A percentile compares a stretch with the other conserved stretches of the same genome.
Conservation (phyloP, 2,329 filamentous ascomycete species). For the Lasiodiplodia hormozganensis region DNA sequence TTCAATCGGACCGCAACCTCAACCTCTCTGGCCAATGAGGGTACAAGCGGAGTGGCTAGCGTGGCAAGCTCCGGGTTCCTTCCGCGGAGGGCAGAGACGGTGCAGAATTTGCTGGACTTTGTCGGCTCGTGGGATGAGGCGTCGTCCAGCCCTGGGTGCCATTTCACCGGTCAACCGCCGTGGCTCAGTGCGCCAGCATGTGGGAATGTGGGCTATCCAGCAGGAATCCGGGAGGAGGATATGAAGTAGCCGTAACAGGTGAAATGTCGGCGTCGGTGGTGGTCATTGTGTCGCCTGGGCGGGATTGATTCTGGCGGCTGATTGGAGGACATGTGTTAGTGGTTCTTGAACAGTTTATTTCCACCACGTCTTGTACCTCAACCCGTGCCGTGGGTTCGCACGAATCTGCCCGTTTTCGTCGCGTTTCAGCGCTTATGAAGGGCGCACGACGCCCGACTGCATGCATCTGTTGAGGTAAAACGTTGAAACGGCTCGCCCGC, state of each 20-base stretch:
- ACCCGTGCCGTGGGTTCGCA: neutral
- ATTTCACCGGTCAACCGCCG: conserved; percentile 12
- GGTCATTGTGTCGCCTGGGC: neutral
- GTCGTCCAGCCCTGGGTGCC: conserved; percentile 2
- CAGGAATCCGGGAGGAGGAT: conserved; percentile 21
- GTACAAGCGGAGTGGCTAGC: conserved; percentile 19
- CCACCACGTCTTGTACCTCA: neutral
- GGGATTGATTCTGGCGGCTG: neutral
- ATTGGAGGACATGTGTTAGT: neutral
- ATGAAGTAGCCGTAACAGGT: neutral
- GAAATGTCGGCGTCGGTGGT: neutral
- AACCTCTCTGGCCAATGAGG: conserved; percentile 21
- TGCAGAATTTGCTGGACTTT: conserved; percentile 11
- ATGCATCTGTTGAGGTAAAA: conserved; percentile 23
- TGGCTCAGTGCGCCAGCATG: conserved; percentile 18
- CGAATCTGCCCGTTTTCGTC: conserved; percentile 5
- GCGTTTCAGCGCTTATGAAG: conserved; percentile 12
- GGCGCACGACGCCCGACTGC: neutral
- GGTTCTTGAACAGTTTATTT: neutral
- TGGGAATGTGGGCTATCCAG: neutral
- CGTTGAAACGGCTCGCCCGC: conserved; percentile 3
- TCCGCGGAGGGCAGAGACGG: neutral
- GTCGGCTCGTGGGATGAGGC: conserved; percentile 22
- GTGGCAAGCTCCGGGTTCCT: conserved; percentile 23
- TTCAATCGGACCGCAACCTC: conserved; percentile 19